Percentiles rank a stretch among this genome's conserved stretches.
phyloP scores from a whole-genome alignment of 257 asterid genomes.

The Haberlea rhodopensis region DNA sequence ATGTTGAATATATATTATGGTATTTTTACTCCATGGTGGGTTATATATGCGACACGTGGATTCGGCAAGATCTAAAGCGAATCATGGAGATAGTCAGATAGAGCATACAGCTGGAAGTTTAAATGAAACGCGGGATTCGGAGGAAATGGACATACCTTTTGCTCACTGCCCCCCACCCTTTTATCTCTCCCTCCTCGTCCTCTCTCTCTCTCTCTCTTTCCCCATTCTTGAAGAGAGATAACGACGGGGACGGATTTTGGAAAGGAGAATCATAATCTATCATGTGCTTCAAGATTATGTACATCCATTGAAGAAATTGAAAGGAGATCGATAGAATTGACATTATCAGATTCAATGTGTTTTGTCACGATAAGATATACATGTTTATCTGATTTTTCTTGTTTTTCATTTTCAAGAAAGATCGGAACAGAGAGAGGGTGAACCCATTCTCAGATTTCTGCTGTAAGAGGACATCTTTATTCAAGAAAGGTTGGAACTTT shows the following conservation, averaged over 20 bases:
- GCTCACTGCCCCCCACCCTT: constrained; percentile 1
- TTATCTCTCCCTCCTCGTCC: constrained; percentile 2
- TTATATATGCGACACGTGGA: background rate
- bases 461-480: background rate
- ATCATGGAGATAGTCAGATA: background rate
- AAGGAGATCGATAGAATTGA: background rate
- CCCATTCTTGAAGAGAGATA: background rate
- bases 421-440: background rate
- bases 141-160: constrained; percentile 33
- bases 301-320: background rate
- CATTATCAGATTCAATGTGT: background rate
- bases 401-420: background rate
- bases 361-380: too few species aligned
- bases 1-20: too few species aligned
- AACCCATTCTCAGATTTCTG: background rate
- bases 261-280: background rate
- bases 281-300: too few species aligned
- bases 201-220: background rate
- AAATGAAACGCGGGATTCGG: constrained; percentile 33
- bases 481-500: background rate
- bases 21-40: too few species aligned
- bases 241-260: background rate
- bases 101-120: background rate
- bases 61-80: background rate
- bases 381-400: background rate